phyloP scores from a whole-genome alignment of 2,329 filamentous ascomycete genomes.

The Beauveria rudraprayagi region DNA sequence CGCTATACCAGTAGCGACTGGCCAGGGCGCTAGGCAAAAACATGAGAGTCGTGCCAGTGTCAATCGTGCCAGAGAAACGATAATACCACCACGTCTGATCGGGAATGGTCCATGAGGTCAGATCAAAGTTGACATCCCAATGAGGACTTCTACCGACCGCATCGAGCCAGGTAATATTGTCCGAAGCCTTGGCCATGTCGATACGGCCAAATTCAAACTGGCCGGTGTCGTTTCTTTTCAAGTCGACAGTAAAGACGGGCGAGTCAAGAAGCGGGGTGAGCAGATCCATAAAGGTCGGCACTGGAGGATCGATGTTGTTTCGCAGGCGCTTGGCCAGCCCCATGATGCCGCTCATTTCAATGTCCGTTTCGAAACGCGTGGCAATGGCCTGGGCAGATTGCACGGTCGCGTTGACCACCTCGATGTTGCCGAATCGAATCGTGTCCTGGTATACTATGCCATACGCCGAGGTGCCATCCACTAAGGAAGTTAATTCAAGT shows the following conservation, averaged over 20 bases:
- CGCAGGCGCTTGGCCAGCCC: constrained; percentile 41
- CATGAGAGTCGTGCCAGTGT: constrained; percentile 62
- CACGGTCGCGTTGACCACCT: constrained; percentile 37
- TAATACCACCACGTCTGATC: constrained; percentile 44
- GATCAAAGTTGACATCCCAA: constrained; percentile 41
- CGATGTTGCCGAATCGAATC: constrained; percentile 36
- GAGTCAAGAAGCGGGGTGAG: constrained; percentile 32
- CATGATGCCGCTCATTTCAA: constrained; percentile 40
- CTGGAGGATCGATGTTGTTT: constrained; percentile 34
- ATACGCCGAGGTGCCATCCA: constrained; percentile 35
- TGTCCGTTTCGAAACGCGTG: constrained; percentile 33
- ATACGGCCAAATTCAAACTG: constrained; percentile 45
- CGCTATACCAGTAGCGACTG: constrained; percentile 49
- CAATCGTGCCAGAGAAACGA: constrained; percentile 47
- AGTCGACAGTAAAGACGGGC: constrained; percentile 42
- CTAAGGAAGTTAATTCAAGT: constrained; percentile 17
- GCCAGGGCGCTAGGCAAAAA: constrained; percentile 51
- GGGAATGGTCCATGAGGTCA: constrained; percentile 33
- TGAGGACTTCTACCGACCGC: constrained; percentile 24
- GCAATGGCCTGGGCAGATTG: constrained; percentile 39
- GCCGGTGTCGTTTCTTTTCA: constrained; percentile 39
- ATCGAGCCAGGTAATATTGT: constrained; percentile 36
- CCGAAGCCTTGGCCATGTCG: constrained; percentile 30
- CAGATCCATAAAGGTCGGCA: constrained; percentile 37
- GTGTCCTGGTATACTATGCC: constrained; percentile 46